Evolutionary conservation across 371 early-diverging fungal species (phyloP).

Genomic region (Capniomyces stellatus): DNA sequence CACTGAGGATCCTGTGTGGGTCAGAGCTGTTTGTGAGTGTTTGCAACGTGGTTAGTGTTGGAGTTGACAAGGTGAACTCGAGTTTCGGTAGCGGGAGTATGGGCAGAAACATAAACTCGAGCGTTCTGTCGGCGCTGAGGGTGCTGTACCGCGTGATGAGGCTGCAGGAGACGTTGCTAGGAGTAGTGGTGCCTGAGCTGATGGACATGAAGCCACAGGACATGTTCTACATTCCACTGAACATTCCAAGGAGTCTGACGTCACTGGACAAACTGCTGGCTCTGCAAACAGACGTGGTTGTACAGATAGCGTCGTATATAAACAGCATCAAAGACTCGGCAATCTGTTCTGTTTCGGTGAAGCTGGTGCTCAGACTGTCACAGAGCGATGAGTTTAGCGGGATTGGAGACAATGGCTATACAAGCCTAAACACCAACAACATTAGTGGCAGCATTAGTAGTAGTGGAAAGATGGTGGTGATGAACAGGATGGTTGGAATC

Average conservation of each 20-base stretch:
- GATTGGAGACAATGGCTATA: slow-evolving; percentile 8
- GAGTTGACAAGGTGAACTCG: slow-evolving; percentile 33
- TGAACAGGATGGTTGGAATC: slow-evolving; percentile 49
- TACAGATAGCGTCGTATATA: slow-evolving; percentile 49
- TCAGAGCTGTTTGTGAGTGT: slow-evolving; percentile 44
- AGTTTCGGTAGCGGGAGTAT: slow-evolving; percentile 6
- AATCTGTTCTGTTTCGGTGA: slow-evolving; percentile 52
- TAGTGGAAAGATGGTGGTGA: slow-evolving; percentile 26
- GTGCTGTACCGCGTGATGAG: slow-evolving; percentile 43
- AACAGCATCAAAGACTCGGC: slow-evolving; percentile 41
- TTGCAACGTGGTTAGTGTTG: slow-evolving; percentile 39
- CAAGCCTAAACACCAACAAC: not conserved
- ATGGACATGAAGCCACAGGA: slow-evolving; percentile 8
- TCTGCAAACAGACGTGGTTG: slow-evolving; percentile 39
- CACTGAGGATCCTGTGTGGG: slow-evolving; percentile 57
- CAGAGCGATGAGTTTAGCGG: slow-evolving; percentile 33
- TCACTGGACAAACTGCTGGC: slow-evolving; percentile 62
- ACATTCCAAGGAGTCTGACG: slow-evolving; percentile 30
- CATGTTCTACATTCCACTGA: slow-evolving; percentile 16
- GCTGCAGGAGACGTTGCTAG: slow-evolving; percentile 46
- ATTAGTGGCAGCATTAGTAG: not conserved
- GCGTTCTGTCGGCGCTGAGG: slow-evolving; percentile 35
- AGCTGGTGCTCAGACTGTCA: slow-evolving; percentile 49
- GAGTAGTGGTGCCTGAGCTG: slow-evolving; percentile 41
- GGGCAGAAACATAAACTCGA: slow-evolving; percentile 2